Evolutionary conservation across 2,329 filamentous ascomycete species (phyloP).

Genomic region (Neofusicoccum sp.): DNA sequence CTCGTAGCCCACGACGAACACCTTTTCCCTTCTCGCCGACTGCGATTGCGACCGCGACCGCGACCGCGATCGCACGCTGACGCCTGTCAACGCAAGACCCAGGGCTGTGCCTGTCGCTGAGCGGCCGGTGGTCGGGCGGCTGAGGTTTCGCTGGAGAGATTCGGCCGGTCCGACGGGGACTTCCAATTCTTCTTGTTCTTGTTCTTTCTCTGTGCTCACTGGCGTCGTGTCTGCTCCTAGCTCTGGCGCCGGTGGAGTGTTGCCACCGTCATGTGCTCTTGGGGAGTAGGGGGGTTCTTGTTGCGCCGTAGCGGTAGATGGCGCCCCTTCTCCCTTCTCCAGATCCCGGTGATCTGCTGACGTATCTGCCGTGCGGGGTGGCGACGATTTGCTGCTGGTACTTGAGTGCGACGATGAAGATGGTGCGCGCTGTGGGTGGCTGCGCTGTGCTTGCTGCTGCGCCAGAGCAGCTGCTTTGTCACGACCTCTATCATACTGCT

Average conservation of each 20-base stretch:
- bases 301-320: not conserved
- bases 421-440: not conserved
- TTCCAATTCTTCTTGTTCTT: not conserved
- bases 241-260: not conserved
- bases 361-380: no score
- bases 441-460: not conserved
- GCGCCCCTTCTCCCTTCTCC: not conserved
- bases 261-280: not conserved
- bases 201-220: not conserved
- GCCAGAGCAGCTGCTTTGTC: slow-evolving; percentile 16
- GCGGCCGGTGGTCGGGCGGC: slow-evolving; percentile 20
- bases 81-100: slow-evolving; percentile 37
- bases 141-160: slow-evolving; percentile 26
- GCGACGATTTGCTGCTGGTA: not conserved
- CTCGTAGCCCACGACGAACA: slow-evolving; percentile 43
- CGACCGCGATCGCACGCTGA: slow-evolving; percentile 38
- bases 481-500: slow-evolving; percentile 22
- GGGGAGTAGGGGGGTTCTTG: not conserved
- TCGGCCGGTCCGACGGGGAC: not conserved
- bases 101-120: slow-evolving; percentile 33
- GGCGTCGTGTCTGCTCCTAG: no score
- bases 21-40: slow-evolving; percentile 22
- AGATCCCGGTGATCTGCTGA: not conserved
- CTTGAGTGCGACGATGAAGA: not conserved
- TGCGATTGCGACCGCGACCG: slow-evolving; percentile 16